Conservation (phyloP, 2,329 filamentous ascomycete species). For the Pseudogymnoascus sp. region DNA sequence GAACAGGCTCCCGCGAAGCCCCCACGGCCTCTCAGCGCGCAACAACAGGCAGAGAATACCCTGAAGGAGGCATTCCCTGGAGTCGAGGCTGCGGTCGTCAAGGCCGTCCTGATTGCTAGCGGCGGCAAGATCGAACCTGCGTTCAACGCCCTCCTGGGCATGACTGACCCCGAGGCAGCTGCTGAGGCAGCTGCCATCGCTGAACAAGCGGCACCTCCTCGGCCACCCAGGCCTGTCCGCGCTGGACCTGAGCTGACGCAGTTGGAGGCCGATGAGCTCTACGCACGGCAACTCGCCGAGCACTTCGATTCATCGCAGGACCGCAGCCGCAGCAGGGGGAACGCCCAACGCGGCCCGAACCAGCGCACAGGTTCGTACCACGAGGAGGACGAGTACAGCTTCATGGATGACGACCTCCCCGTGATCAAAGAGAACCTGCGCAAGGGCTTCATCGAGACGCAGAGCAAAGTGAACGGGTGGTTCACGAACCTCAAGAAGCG, state of each 20-base stretch:
- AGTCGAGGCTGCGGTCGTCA: constrained; percentile 73
- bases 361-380: constrained; percentile 28
- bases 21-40: constrained; percentile 70
- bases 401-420: constrained; percentile 92
- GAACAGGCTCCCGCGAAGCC: constrained; percentile 66
- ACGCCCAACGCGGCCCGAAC: constrained; percentile 46
- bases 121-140: constrained; percentile 82
- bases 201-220: constrained; percentile 65
- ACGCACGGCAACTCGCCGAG: constrained; percentile 85
- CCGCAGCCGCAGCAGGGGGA: constrained; percentile 32
- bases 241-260: constrained; percentile 57
- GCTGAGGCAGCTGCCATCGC: constrained; percentile 47
- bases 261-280: constrained; percentile 81
- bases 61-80: constrained; percentile 88
- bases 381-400: constrained; percentile 72
- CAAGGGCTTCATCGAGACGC: constrained; percentile 91
- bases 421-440: constrained; percentile 87
- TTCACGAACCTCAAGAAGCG: constrained; percentile 87
- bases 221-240: constrained; percentile 67
- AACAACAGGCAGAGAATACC: constrained; percentile 78
- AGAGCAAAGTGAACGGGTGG: constrained; percentile 88
- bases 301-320: constrained; percentile 61
- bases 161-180: constrained; percentile 64
- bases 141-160: constrained; percentile 88
- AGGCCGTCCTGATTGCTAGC: constrained; percentile 80